Evolutionary conservation across 257 asterid species (phyloP).

Genomic region (Voacanga thouarsii): DNA sequence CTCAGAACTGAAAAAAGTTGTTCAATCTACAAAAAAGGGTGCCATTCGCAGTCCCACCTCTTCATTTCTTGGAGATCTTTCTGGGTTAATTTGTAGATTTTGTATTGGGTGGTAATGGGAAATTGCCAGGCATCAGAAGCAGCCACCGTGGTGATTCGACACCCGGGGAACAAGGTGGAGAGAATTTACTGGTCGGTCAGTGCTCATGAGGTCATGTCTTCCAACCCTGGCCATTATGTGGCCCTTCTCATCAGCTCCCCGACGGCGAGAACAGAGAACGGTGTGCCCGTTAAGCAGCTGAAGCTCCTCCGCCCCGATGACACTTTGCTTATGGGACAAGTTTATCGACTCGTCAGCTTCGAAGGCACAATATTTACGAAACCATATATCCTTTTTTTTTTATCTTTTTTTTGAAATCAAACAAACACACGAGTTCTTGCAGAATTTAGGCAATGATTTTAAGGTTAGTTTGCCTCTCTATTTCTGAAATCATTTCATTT

Average conservation of each 20-base stretch:
- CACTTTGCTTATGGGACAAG: constrained; percentile 64
- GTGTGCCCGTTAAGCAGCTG: constrained; percentile 54
- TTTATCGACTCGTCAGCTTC: constrained; percentile 73
- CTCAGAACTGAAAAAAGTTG: neutral
- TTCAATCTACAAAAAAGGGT: neutral
- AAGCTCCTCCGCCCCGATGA: constrained; percentile 85
- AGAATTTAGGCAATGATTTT: too few relatives aligned
- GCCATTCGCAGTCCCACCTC: neutral
- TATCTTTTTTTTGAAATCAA: too few relatives aligned
- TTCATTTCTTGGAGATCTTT: neutral
- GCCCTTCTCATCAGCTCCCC: constrained; percentile 52
- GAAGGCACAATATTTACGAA: constrained; percentile 42
- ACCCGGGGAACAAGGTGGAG: constrained; percentile 60
- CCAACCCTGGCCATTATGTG: constrained; percentile 82
- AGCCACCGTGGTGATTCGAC: constrained; percentile 74
- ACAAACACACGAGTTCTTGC: too few relatives aligned
- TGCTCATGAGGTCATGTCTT: constrained; percentile 67
- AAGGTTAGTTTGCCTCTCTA: too few relatives aligned
- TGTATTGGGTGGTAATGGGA: constrained; percentile 37
- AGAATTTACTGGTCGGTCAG: constrained; percentile 67
- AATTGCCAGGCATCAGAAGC: constrained; percentile 94
- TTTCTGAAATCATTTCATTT: too few relatives aligned
- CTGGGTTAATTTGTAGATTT: neutral
- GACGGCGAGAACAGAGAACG: constrained; percentile 38
- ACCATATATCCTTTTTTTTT: too few relatives aligned